Conservation (phyloP, 495 filamentous ascomycete species). For the Clavariopsis aquatica region DNA sequence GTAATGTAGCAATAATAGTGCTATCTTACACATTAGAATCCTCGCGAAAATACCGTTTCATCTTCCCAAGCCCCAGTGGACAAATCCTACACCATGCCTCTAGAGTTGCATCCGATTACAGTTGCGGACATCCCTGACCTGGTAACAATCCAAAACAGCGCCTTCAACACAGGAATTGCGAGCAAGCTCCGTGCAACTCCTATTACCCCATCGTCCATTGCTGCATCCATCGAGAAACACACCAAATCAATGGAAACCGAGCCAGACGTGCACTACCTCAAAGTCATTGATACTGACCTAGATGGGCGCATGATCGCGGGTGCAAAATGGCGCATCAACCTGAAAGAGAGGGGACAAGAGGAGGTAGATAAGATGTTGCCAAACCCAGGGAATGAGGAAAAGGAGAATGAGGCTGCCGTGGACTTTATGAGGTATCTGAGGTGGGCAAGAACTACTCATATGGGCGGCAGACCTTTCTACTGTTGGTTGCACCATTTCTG, state of each 20-base stretch:
- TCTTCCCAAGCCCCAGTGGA: no score
- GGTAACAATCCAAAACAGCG: slow-evolving; percentile 13
- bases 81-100: slow-evolving; percentile 22
- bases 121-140: slow-evolving; percentile 18
- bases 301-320: slow-evolving; percentile 22
- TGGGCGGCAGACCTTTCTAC: slow-evolving; percentile 32
- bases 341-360: slow-evolving; percentile 21
- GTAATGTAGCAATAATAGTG: no score
- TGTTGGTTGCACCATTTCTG: slow-evolving; percentile 9
- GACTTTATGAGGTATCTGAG: slow-evolving; percentile 25
- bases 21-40: no score
- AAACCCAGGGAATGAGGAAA: slow-evolving; percentile 4
- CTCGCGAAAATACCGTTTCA: no score
- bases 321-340: slow-evolving; percentile 37
- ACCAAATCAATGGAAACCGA: slow-evolving; percentile 8
- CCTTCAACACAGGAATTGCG: slow-evolving; percentile 29
- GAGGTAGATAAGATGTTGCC: slow-evolving; percentile 23
- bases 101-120: slow-evolving; percentile 16
- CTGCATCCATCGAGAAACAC: slow-evolving; percentile 1
- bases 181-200: slow-evolving; percentile 6
- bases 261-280: slow-evolving; percentile 23
- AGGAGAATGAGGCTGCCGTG: slow-evolving; percentile 9
- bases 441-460: slow-evolving; percentile 13
- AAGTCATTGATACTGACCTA: slow-evolving; percentile 37
- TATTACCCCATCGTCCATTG: slow-evolving; percentile 1